Percentiles rank a stretch among this genome's conserved stretches.
Evolutionary conservation across 2,329 filamentous ascomycete species (phyloP).

Genomic region (Fusarium sp.): DNA sequence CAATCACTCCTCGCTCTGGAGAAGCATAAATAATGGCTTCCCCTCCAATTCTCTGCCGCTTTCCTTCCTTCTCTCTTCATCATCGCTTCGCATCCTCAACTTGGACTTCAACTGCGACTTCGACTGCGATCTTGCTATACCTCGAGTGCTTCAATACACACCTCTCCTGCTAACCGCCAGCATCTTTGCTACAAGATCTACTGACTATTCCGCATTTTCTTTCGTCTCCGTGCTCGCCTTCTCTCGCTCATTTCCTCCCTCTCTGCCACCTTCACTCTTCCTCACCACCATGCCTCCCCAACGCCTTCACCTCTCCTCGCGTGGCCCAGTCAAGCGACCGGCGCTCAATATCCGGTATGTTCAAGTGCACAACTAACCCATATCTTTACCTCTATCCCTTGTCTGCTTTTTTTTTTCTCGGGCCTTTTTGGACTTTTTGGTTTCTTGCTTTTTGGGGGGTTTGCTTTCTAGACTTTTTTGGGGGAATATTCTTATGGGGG

Average conservation of each 20-base stretch:
- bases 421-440: not conserved
- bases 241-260: not conserved
- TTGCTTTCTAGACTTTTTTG: not conserved
- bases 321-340: conserved; percentile 9
- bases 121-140: conserved; percentile 14
- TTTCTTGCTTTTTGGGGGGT: not conserved
- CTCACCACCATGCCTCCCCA: not conserved
- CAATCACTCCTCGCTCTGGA: conserved; percentile 2
- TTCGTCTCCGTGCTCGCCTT: not conserved
- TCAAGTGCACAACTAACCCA: not conserved
- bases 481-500: not conserved
- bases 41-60: not conserved
- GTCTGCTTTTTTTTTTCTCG: not conserved
- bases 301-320: not conserved
- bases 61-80: not conserved
- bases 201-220: too few relatives aligned
- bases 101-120: conserved; percentile 1
- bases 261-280: not conserved
- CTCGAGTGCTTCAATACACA: conserved; percentile 12
- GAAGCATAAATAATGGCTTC: conserved; percentile 17
- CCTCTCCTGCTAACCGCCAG: not conserved
- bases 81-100: conserved; percentile 13
- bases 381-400: too few relatives aligned
- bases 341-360: not conserved
- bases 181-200: too few relatives aligned